Evolutionary conservation across 1,139 yeast genomes (phyloP).

Genomic region (Pneumocystis sp.): DNA sequence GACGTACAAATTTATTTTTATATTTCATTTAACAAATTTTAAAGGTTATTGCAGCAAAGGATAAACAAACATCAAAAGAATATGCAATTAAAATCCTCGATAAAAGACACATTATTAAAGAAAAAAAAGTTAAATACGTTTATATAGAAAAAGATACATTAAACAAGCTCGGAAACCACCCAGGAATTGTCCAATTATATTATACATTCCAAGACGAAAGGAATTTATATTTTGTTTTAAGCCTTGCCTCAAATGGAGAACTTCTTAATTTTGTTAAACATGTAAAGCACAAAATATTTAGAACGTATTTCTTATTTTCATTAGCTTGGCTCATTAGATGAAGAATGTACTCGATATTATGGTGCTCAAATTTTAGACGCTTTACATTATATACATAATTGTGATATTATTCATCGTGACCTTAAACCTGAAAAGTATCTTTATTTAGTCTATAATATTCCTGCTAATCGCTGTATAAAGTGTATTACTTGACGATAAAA

Average conservation of each 20-base stretch:
- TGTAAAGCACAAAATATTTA: constrained; percentile 6
- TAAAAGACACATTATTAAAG: constrained; percentile 86
- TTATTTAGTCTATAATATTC: constrained; percentile 22
- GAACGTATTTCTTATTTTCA: not conserved
- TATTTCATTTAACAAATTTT: not conserved
- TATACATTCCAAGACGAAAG: constrained; percentile 89
- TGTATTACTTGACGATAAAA: constrained; percentile 54
- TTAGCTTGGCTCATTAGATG: constrained; percentile 55
- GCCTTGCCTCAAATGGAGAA: constrained; percentile 88
- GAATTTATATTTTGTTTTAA: constrained; percentile 79
- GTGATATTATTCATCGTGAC: constrained; percentile 86
- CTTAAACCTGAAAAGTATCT: constrained; percentile 71
- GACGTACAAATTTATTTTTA: not conserved
- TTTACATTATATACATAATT: constrained; percentile 61
- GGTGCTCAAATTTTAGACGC: constrained; percentile 77
- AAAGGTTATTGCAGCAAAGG: constrained; percentile 64
- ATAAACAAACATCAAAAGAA: constrained; percentile 50
- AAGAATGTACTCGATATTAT: constrained; percentile 57
- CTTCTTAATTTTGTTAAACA: constrained; percentile 62
- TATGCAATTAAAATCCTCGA: constrained; percentile 88
- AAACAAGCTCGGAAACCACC: constrained; percentile 67
- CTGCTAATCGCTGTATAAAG: not conserved
- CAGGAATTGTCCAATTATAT: constrained; percentile 75
- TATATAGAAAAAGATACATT: constrained; percentile 89
- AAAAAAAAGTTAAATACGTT: constrained; percentile 87